Evolutionary conservation across 768 basidiomycete species (phyloP).

Genomic region (Suillus subaureus): DNA sequence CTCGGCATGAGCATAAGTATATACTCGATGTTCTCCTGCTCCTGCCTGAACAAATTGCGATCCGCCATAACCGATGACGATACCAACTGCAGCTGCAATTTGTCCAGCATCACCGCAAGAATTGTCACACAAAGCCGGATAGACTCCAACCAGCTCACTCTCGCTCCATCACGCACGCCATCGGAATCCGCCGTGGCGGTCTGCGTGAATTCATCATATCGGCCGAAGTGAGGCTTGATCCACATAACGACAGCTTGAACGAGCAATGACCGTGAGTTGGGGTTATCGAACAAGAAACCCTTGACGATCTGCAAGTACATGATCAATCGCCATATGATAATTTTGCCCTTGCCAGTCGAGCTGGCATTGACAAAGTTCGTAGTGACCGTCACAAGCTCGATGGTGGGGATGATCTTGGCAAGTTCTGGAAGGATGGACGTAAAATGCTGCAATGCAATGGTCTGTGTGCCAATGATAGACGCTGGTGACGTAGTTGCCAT

Average conservation of each 20-base stretch:
- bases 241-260: slow-evolving; percentile 89
- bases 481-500: slow-evolving; percentile 80
- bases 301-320: slow-evolving; percentile 93
- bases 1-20: slow-evolving; percentile 81
- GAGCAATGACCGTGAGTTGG: slow-evolving; percentile 74
- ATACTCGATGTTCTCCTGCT: slow-evolving; percentile 92
- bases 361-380: slow-evolving; percentile 89
- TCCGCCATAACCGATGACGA: slow-evolving; percentile 65
- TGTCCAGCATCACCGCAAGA: slow-evolving; percentile 87
- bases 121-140: slow-evolving; percentile 90
- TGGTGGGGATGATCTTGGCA: slow-evolving; percentile 73
- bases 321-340: slow-evolving; percentile 91
- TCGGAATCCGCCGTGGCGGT: slow-evolving; percentile 69
- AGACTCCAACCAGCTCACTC: slow-evolving; percentile 87
- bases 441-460: slow-evolving; percentile 91
- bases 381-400: slow-evolving; percentile 85
- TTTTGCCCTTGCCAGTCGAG: slow-evolving; percentile 76
- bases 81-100: slow-evolving; percentile 79
- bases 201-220: slow-evolving; percentile 80
- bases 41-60: slow-evolving; percentile 64
- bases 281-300: slow-evolving; percentile 83
- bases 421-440: slow-evolving; percentile 90
- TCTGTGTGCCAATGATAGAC: slow-evolving; percentile 95
- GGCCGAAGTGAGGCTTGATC: slow-evolving; percentile 95
- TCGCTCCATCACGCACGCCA: slow-evolving; percentile 65